Evolutionary conservation across 768 basidiomycete species (phyloP).

Genomic region (Epithele typhae): DNA sequence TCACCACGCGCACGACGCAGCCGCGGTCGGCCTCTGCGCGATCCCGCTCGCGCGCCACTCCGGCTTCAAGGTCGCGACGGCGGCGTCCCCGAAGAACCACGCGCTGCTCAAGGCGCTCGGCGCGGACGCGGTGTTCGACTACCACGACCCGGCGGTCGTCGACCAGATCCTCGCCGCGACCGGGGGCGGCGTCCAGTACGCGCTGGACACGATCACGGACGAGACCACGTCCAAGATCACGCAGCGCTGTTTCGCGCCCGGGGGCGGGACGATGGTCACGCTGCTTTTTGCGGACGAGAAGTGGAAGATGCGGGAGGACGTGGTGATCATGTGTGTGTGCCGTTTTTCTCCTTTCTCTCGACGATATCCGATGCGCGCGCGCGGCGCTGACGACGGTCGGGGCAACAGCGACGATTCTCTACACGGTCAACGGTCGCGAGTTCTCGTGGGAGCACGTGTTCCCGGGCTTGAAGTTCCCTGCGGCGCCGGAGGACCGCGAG

Average conservation of each 20-base stretch:
- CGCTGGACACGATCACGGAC: conserved; percentile 16
- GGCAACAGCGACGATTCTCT: conserved; percentile 22
- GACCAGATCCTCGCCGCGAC: conserved; percentile 15
- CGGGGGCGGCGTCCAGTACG: conserved; percentile 3
- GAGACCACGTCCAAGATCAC: conserved; percentile 12
- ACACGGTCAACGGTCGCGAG: conserved; percentile 16
- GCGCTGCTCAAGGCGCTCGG: conserved; percentile 33
- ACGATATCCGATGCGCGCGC: background rate
- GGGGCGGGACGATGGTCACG: conserved; percentile 6
- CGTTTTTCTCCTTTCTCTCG: background rate
- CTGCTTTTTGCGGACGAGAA: background rate
- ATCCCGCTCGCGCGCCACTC: conserved; percentile 26
- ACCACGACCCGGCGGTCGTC: conserved; percentile 16
- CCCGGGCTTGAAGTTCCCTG: conserved; percentile 10
- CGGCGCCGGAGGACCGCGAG: conserved; percentile 15
- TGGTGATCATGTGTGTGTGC: conserved; percentile 3
- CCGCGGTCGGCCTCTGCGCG: conserved; percentile 29
- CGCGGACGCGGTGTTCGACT: conserved; percentile 29
- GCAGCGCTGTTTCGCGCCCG: background rate
- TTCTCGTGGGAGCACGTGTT: conserved; percentile 6
- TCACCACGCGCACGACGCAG: conserved; percentile 9
- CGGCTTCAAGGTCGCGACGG: conserved; percentile 28
- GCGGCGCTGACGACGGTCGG: background rate
- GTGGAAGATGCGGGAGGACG: conserved; percentile 4
- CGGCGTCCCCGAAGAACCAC: conserved; percentile 30